phyloP scores from a whole-genome alignment of 2,329 filamentous ascomycete genomes.

The Corinectria fuckeliana region DNA sequence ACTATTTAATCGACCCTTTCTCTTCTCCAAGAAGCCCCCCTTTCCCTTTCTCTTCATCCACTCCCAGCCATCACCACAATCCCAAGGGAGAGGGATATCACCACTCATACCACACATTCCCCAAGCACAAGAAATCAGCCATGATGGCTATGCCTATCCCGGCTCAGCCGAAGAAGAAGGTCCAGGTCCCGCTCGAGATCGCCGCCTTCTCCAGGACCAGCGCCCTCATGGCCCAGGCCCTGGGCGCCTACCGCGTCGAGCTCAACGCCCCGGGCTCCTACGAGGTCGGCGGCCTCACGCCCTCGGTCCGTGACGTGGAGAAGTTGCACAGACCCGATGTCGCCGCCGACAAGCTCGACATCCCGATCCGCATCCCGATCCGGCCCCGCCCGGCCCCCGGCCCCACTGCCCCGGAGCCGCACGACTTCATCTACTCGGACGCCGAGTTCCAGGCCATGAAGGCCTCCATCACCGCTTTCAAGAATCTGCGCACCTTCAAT shows the following conservation, averaged over 20 bases:
- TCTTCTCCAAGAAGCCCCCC: background rate
- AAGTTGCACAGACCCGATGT: conserved; percentile 27
- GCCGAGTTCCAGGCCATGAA: conserved; percentile 54
- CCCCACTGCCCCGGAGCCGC: conserved; percentile 18
- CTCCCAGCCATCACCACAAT: background rate
- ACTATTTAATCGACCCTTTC: background rate
- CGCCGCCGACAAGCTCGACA: conserved; percentile 29
- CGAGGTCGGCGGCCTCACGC: conserved; percentile 57
- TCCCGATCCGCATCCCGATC: conserved; percentile 62
- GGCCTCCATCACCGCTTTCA: conserved; percentile 47
- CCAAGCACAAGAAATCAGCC: background rate
- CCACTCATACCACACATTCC: background rate
- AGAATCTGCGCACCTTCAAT: conserved; percentile 46
- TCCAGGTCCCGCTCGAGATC: conserved; percentile 53
- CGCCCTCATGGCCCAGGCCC: conserved; percentile 47
- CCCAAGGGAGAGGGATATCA: background rate
- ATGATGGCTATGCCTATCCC: too few species aligned
- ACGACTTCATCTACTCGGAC: conserved; percentile 58
- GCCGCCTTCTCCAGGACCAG: conserved; percentile 58
- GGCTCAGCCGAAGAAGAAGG: too few species aligned
- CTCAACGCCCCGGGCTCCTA: conserved; percentile 61
- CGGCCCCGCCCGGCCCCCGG: conserved; percentile 47
- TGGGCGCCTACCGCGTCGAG: conserved; percentile 59
- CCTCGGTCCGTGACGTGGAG: conserved; percentile 48
- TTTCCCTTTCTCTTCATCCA: background rate